Base-by-base conservation (phyloP, 768 basidiomycete genomes). In the Chalciporus chontae region DNA sequence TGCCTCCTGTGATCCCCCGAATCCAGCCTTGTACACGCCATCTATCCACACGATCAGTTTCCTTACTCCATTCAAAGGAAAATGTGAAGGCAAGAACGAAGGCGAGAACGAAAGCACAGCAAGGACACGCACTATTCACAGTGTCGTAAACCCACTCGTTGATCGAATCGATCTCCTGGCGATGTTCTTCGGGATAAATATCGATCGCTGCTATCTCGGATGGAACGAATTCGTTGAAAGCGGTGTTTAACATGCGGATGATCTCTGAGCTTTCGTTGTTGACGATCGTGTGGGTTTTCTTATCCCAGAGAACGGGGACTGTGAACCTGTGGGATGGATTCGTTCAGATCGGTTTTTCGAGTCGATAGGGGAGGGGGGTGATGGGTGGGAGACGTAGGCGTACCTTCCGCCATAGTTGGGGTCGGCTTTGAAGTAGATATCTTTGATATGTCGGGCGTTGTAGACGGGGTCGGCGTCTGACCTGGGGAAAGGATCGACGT, bases 241-340 rank as follows among this genome's bases (percentile, higher is more conserved):
- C 85, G 7, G 77, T 76, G 70, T 99, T 97, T 72, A 98, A 80
- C 8, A 95, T 88, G 49, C 95, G 85, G 62, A 98, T 92, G 64
- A 98, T 94, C 71, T 98, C 95, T 3, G 88, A 84, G 56, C 84
- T 87, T 65, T 99, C 95, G 66, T 97, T 98, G 74, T 93, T 97
- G 50, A 99, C 96, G 57, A 97, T 87, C 36, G 86, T 87, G 40
- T 85, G 71, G 38, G 65, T 72, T 67, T 94, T 90, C 73, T 84
- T 94, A 71, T 98, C 96, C 90, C 92, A 99, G 5, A 99, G 75
- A 29, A 92, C 70, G 5, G 94, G 94, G 8, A 93, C 90, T 2
- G 92, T 93, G 74, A 91, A 92, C 34, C 87, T 82, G 47, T 2
- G 21, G 15, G 39, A 18, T 9, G 31, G 15, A 21, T n/a, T 29